Percentiles rank a stretch among this genome's conserved stretches.
Evolutionary conservation across 2,329 filamentous ascomycete genomes (phyloP).

Genomic region (Arthrinium phaeospermum): DNA sequence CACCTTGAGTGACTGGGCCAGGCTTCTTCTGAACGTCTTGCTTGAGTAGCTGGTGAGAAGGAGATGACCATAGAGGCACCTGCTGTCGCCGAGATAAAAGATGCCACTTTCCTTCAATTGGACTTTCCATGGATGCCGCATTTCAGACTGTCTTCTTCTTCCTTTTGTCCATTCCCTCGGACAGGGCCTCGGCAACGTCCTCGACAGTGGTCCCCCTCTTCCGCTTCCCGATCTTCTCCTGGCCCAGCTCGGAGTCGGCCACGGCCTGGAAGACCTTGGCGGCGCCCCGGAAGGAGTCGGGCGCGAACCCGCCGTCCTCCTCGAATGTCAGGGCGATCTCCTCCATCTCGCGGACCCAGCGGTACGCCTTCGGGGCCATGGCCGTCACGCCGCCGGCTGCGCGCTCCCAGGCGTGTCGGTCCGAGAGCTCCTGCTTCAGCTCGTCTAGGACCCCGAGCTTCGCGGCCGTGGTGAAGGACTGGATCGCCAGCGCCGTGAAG

Average conservation of each 20-base stretch:
- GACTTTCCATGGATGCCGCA: neutral
- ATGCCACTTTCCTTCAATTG: neutral
- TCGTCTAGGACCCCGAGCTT: slow-evolving; percentile 66
- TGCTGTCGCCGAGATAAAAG: neutral
- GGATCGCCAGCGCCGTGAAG: slow-evolving; percentile 71
- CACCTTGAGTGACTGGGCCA: neutral
- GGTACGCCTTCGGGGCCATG: slow-evolving; percentile 77
- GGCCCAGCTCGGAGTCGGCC: slow-evolving; percentile 63
- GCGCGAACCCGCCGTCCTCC: slow-evolving; percentile 67
- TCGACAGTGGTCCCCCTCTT: slow-evolving; percentile 61
- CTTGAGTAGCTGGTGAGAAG: neutral
- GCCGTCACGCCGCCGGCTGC: slow-evolving; percentile 58
- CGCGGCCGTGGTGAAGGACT: slow-evolving; percentile 73
- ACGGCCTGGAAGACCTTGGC: slow-evolving; percentile 67
- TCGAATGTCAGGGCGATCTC: slow-evolving; percentile 72
- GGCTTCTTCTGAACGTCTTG: neutral
- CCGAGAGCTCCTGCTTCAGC: slow-evolving; percentile 62
- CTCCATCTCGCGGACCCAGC: slow-evolving; percentile 80
- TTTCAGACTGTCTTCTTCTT: slow-evolving; percentile 34
- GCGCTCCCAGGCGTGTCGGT: slow-evolving; percentile 42
- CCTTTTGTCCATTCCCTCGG: slow-evolving; percentile 38
- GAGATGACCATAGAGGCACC: neutral
- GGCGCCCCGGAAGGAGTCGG: slow-evolving; percentile 61
- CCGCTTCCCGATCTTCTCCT: slow-evolving; percentile 62
- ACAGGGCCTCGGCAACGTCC: slow-evolving; percentile 56